A percentile compares a stretch with the other conserved stretches of the same genome.
Conservation (phyloP, 148 eudicot species). For the Pharnaceum exiguum region DNA sequence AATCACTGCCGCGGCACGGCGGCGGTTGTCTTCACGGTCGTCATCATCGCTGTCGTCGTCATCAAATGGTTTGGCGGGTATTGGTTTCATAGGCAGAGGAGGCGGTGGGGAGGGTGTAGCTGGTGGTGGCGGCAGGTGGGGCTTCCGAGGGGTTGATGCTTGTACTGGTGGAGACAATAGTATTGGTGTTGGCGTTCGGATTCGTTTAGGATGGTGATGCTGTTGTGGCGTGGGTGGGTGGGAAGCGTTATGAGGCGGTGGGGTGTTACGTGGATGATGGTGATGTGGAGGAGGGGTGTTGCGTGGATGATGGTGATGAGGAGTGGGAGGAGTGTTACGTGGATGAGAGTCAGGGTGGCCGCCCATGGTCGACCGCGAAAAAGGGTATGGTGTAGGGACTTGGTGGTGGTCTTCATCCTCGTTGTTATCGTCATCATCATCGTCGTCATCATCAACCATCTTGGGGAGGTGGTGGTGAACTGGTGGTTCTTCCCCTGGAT, state of each 20-base stretch:
- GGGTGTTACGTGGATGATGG: background rate
- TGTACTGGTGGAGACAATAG: background rate
- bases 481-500: conserved; percentile 10
- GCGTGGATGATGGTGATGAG: background rate
- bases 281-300: background rate
- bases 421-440: background rate
- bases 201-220: background rate
- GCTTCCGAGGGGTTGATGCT: background rate
- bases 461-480: conserved; percentile 30
- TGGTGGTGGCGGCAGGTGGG: conserved; percentile 1
- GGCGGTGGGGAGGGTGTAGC: background rate
- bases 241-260: background rate
- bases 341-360: background rate
- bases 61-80: too few species aligned
- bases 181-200: background rate
- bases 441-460: conserved; percentile 21
- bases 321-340: background rate
- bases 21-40: background rate
- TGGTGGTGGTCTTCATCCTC: background rate
- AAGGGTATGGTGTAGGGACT: background rate
- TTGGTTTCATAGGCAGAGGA: too few species aligned
- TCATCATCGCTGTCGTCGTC: background rate
- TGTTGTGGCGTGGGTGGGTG: background rate
- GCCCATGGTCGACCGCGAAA: too few species aligned
- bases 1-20: conserved; percentile 16